These are phyloP conservation scores for Solanum aculeatissimum DNA, from an alignment of 305 asterid genomes.

Conservation along the genomic window DNA sequence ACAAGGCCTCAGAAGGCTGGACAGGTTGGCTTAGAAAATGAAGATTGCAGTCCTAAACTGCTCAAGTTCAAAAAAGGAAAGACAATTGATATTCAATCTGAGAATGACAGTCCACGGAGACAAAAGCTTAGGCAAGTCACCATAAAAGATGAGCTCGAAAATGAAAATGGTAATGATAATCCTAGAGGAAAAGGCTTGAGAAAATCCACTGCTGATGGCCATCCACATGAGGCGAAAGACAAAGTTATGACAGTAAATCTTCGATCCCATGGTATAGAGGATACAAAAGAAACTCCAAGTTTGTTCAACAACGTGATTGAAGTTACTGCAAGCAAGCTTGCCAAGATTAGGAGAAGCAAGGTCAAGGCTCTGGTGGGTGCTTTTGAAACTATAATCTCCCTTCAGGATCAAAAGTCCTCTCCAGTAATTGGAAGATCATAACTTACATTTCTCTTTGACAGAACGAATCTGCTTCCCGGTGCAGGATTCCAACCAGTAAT, in stretches of 20 bases:
- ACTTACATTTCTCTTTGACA: background rate
- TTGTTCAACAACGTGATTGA: conserved; percentile 23
- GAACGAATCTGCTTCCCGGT: background rate
- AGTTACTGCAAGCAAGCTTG: conserved; percentile 21
- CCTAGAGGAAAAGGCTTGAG: conserved; percentile 2
- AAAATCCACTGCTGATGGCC: background rate
- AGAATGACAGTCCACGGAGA: background rate
- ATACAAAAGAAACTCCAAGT: background rate
- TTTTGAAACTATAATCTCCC: conserved; percentile 38
- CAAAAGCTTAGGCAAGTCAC: conserved; percentile 7
- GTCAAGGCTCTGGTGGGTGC: conserved; percentile 51
- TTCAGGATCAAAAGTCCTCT: conserved; percentile 14
- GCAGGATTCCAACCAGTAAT: background rate
- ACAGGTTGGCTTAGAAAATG: background rate
- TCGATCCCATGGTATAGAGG: background rate
- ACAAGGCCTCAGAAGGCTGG: background rate
- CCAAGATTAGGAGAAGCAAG: conserved; percentile 15
- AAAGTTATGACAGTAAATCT: conserved; percentile 10
- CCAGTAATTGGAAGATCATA: background rate
- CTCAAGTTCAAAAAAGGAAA: conserved; percentile 13
- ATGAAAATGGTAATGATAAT: background rate
- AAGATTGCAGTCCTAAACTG: background rate
- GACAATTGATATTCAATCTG: conserved; percentile 3
- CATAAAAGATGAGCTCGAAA: background rate
- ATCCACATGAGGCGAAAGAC: background rate